phyloP scores from a whole-genome alignment of 2,329 filamentous ascomycete genomes.

The Pseudocercospora ulei region DNA sequence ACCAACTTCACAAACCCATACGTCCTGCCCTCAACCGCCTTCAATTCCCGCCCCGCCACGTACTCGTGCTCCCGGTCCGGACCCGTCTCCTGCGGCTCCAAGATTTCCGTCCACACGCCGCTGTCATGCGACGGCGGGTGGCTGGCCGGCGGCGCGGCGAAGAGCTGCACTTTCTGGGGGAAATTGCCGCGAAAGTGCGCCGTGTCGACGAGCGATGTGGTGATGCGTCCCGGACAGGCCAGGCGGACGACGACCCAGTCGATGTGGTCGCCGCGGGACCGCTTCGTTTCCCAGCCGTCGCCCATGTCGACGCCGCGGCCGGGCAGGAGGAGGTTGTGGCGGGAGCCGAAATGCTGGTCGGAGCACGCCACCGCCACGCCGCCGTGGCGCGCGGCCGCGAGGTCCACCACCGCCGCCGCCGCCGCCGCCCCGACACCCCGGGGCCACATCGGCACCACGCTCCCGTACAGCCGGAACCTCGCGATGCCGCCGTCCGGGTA shows the following conservation, averaged over 20 bases:
- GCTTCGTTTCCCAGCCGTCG: constrained; percentile 76
- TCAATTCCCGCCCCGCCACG: constrained; percentile 33
- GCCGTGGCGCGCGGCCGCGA: constrained; percentile 69
- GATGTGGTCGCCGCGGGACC: constrained; percentile 62
- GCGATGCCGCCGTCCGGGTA: constrained; percentile 79
- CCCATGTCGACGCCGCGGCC: constrained; percentile 76
- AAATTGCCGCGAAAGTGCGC: constrained; percentile 78
- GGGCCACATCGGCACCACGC: constrained; percentile 67
- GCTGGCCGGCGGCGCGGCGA: constrained; percentile 49
- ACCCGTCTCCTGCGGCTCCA: constrained; percentile 57
- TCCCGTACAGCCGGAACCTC: constrained; percentile 66
- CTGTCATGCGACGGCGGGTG: constrained; percentile 46
- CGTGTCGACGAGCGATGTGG: constrained; percentile 65
- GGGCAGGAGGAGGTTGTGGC: constrained; percentile 69
- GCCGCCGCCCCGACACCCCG: constrained; percentile 51
- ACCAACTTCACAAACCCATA: constrained; percentile 82
- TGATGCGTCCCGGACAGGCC: constrained; percentile 55
- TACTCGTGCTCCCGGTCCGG: constrained; percentile 66
- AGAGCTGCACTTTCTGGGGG: constrained; percentile 62
- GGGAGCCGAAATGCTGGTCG: constrained; percentile 76
- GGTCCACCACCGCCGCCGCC: constrained; percentile 57
- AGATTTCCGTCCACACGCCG: constrained; percentile 55
- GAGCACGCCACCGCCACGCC: constrained; percentile 65
- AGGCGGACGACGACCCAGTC: constrained; percentile 75
- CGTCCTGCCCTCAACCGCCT: constrained; percentile 46